Evolutionary conservation across 129 eudicot genomes (phyloP), one percentile per base, ranked within the genome.

Genomic region (Flaveria bidentis): DNA sequence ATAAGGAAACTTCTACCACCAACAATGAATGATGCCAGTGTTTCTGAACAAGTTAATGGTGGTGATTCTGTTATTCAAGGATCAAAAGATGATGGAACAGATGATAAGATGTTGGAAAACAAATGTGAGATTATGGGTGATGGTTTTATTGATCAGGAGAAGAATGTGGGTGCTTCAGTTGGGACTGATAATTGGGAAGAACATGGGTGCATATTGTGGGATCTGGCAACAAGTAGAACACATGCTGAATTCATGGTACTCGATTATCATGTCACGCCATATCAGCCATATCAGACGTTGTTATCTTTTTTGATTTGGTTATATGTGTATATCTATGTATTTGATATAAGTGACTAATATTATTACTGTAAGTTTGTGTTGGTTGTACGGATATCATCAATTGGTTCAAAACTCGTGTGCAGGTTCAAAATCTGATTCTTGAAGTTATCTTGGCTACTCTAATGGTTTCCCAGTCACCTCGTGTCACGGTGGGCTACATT

Each of bases 151-250:
- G 67, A 41, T 28, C 74, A 58, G 50, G 81, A 79, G 52, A 57
- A 82, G 18, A 74, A 62, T 44, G 52, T 45, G 41, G 41, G 41
- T 36, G 41, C 41, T 36, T 36, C 41, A 36, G 41, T 36, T 41
- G 86, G 80, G 76, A 91, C 83, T 70, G 88, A 85, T 42, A 68
- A 86, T 39, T 91, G 97, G 99, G 97, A 95, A 83, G 96, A 91
- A 74, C 81, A 83, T 79, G 99, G 99, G 79, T 91, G 97, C 78
- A 76, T 91, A 80, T 82, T 95, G 66, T 95, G 99, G 99, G 99
- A 91, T 73, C 89, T 95, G 39, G 96, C 97, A 42, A 87, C 96
- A 64, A 87, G 86, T 71, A 82, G 83, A 81, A 82, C 89, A 62
- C 97, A 95, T 83, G 97, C 99, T 71, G 88, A 89, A 76, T 79